phyloP scores from a whole-genome alignment of 495 filamentous ascomycete species.

The Neurospora cerealis region DNA sequence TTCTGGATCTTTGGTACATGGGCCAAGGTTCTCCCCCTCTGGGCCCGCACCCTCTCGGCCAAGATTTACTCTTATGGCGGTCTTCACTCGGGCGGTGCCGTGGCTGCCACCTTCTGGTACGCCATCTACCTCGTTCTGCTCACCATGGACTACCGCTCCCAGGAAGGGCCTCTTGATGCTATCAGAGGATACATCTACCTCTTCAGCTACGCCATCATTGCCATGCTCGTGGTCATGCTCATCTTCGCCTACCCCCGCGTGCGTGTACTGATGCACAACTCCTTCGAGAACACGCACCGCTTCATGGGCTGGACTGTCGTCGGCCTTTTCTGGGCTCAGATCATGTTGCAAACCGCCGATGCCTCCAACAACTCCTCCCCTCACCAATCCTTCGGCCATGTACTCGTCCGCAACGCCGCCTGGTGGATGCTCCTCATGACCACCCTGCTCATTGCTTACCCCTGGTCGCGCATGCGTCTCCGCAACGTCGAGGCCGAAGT shows the following conservation, averaged over 20 bases:
- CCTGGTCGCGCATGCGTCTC: slow-evolving; percentile 58
- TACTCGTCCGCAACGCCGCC: slow-evolving; percentile 44
- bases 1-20: slow-evolving; percentile 48
- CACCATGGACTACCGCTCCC: slow-evolving; percentile 34
- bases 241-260: slow-evolving; percentile 41
- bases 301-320: slow-evolving; percentile 55
- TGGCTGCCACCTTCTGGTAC: slow-evolving; percentile 63
- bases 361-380: slow-evolving; percentile 2
- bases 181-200: slow-evolving; percentile 40
- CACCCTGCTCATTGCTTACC: slow-evolving; percentile 50
- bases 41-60: slow-evolving; percentile 52
- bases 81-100: slow-evolving; percentile 61
- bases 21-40: slow-evolving; percentile 51
- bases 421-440: slow-evolving; percentile 61
- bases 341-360: slow-evolving; percentile 17
- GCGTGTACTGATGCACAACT: slow-evolving; percentile 47
- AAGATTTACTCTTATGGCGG: slow-evolving; percentile 74
- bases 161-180: slow-evolving; percentile 19
- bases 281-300: slow-evolving; percentile 58
- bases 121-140: slow-evolving; percentile 33
- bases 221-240: slow-evolving; percentile 30
- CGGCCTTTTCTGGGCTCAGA: slow-evolving; percentile 49
- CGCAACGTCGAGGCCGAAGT: slow-evolving; percentile 50
- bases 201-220: slow-evolving; percentile 33
- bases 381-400: slow-evolving; percentile 12